These are phyloP conservation scores for Penstemon eatonii DNA, from an alignment of 257 asterid genomes.

Conservation along the genomic window DNA sequence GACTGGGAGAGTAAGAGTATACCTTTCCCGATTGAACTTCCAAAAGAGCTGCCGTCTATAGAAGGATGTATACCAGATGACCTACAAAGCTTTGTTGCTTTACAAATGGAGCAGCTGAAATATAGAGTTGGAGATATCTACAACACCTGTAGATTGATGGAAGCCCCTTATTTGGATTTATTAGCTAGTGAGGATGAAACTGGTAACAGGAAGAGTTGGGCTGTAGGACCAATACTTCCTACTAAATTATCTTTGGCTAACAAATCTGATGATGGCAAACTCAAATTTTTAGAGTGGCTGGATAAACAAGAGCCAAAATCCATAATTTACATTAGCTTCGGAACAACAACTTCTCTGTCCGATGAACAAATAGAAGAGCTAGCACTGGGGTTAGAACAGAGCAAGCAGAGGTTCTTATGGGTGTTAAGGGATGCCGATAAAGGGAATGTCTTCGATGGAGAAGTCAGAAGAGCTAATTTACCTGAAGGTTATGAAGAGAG, in stretches of 20 bases:
- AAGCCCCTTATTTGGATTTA: constrained; percentile 39
- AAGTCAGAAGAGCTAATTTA: constrained; percentile 31
- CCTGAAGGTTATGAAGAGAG: constrained; percentile 40
- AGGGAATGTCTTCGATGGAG: constrained; percentile 21
- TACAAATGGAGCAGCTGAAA: constrained; percentile 17
- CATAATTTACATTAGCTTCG: constrained; percentile 38
- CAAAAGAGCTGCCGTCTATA: constrained; percentile 27
- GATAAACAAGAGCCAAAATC: constrained; percentile 32
- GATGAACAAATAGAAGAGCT: constrained; percentile 40
- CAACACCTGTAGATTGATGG: constrained; percentile 49
- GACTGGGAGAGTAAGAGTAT: constrained; percentile 13
- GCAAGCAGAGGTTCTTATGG: constrained; percentile 31
- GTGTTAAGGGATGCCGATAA: constrained; percentile 27
- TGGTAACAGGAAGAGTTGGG: constrained; percentile 38
- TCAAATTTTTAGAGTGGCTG: constrained; percentile 36
- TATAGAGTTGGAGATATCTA: constrained; percentile 36
- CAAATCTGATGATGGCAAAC: too few relatives aligned
- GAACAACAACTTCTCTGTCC: constrained; percentile 37
- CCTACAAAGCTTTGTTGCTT: neutral
- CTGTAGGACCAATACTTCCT: constrained; percentile 44
- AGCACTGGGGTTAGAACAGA: constrained; percentile 41
- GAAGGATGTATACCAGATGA: constrained; percentile 21
- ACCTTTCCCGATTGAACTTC: constrained; percentile 33
- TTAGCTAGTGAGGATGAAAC: constrained; percentile 22
- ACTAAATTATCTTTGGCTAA: constrained; percentile 9